phyloP scores from a whole-genome alignment of 1,284 basidiomycete genomes.

The Porodaedalea pini region DNA sequence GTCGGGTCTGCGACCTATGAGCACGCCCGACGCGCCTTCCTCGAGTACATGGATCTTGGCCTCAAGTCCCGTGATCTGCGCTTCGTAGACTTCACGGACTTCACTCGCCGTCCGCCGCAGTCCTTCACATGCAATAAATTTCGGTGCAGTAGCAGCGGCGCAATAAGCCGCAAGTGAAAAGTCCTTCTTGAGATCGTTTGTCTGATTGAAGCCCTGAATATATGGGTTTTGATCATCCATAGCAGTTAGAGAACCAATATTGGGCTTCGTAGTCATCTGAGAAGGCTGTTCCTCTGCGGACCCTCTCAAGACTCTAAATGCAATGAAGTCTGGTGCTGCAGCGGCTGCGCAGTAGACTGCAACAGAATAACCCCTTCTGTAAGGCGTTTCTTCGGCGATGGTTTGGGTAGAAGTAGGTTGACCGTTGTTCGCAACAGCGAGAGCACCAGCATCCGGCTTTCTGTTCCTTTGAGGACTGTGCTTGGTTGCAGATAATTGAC shows the following conservation, averaged over 20 bases:
- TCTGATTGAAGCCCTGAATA: not conserved
- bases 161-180: not conserved
- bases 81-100: not conserved
- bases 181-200: not conserved
- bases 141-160: not conserved
- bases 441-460: too few relatives aligned
- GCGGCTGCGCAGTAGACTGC: too few relatives aligned
- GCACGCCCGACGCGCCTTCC: not conserved
- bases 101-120: not conserved
- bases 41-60: not conserved
- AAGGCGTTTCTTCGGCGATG: too few relatives aligned
- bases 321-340: too few relatives aligned
- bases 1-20: not conserved
- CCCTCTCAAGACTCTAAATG: too few relatives aligned
- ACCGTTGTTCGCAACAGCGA: too few relatives aligned
- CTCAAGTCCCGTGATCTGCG: not conserved
- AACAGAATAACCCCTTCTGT: too few relatives aligned
- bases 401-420: too few relatives aligned
- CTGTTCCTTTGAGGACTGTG: too few relatives aligned
- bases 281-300: too few relatives aligned
- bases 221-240: not conserved
- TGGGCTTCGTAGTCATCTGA: too few relatives aligned
- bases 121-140: not conserved
- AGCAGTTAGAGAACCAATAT: not conserved
- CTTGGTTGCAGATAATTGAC: too few relatives aligned